These are phyloP conservation scores for Alnus glutinosa DNA, from an alignment of 306 rosid genomes.

Conservation along the genomic window DNA sequence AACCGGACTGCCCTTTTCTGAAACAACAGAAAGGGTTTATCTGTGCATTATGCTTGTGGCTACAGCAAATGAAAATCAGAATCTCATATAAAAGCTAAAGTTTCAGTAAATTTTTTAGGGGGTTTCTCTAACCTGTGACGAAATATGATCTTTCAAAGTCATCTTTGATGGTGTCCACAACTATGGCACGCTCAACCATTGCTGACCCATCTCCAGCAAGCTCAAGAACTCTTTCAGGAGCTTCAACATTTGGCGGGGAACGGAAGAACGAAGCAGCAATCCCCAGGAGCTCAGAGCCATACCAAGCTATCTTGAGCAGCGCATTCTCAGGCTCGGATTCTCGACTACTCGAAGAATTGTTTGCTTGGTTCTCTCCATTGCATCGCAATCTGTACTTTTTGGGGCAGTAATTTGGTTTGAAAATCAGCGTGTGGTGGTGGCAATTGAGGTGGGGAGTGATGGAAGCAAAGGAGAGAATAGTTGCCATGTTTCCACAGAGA, in stretches of 20 bases:
- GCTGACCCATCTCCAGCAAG: constrained; percentile 46
- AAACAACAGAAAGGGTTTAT: background rate
- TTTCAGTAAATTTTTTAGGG: background rate
- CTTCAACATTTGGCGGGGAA: constrained; percentile 39
- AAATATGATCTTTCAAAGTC: constrained; percentile 61
- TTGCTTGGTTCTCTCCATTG: constrained; percentile 43
- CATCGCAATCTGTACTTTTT: constrained; percentile 47
- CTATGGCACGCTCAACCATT: constrained; percentile 48
- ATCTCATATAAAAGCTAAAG: background rate
- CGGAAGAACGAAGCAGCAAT: constrained; percentile 80
- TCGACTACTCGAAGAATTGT: constrained; percentile 33
- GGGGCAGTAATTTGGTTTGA: constrained; percentile 31
- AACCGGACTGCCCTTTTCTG: background rate
- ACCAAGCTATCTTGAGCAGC: constrained; percentile 81
- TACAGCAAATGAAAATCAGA: background rate
- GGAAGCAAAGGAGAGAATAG: constrained; percentile 40
- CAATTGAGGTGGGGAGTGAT: constrained; percentile 25
- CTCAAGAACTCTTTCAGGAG: constrained; percentile 44
- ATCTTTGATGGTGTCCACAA: constrained; percentile 50
- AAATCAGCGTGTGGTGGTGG: constrained; percentile 16
- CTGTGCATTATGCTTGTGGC: background rate
- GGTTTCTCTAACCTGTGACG: constrained; percentile 49
- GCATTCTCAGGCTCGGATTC: constrained; percentile 57
- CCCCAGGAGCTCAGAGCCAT: constrained; percentile 85
- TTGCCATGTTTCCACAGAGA: constrained; percentile 36